Base-by-base conservation (phyloP, 257 asterid genomes). In the Cynanchum wilfordii region DNA sequence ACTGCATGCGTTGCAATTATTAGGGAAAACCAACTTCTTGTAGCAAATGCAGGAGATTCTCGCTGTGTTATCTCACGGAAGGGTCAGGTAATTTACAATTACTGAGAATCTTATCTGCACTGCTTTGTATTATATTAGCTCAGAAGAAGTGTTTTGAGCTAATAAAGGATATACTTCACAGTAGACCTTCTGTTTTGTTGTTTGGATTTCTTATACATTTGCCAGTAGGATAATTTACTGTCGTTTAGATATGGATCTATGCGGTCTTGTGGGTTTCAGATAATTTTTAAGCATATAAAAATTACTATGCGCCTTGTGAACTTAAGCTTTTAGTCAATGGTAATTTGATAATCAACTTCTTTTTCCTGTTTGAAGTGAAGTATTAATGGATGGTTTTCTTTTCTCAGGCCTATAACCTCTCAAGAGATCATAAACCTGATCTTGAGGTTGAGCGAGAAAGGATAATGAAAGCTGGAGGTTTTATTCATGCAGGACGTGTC, bases 41-140 rank as follows among this genome's bases (percentile, higher is more conserved):
- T 94, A 73, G 97, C 97, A 70, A 94, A 94, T 88, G 97, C 97
- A 54, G 99, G 99, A 44, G 99, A 94, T 80, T 94, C 99, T 58
- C 99, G 99, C 73, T 91, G 99, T 79, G 96, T 94, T 59, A 89
- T 94, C 77, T 94, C 99, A 76, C 84, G 99, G 79, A 91, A 91
- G 82, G 99, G 99, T 73, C 95, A 91, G 98, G 98, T 94, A 82
- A 8, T 60, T 30, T 49, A 58, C 59, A 69, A 27, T 36, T 27
- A 52, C 51, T 54, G n/a, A 33, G 29, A 25, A 15, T 29, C 16
- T 12, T 56, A 27, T 66, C 22, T 40, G 51, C 27, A 5, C 7
- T 22, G 17, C 24, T n/a, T 50, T 11, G 13, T 17, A 68, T 16
- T 55, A 22, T 17, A 68, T 16, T 55, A 22, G 12, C 13, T 52